Evolutionary conservation across 1,139 yeast species (phyloP).

Genomic region (Blastobotrys persicus): DNA sequence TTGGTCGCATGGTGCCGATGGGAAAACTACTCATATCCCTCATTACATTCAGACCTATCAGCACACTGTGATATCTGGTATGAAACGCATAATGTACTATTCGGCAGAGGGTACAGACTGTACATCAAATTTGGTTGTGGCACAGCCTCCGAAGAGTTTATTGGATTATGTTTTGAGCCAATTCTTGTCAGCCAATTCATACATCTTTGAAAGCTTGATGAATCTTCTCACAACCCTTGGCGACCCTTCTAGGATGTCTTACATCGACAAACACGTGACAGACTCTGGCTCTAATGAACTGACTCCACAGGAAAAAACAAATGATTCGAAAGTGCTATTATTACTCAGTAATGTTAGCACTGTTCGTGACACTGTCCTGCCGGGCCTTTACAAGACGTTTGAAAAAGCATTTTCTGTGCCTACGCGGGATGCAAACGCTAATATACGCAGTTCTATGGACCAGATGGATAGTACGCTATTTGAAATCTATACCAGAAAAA

Average conservation of each 20-base stretch:
- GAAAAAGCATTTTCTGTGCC: slow-evolving; percentile 49
- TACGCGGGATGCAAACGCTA: slow-evolving; percentile 41
- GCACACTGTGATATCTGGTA: slow-evolving; percentile 32
- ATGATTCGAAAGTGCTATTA: slow-evolving; percentile 40
- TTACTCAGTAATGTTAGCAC: slow-evolving; percentile 54
- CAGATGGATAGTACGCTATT: slow-evolving; percentile 53
- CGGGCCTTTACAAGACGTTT: slow-evolving; percentile 47
- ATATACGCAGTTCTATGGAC: slow-evolving; percentile 45
- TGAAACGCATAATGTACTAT: slow-evolving; percentile 30
- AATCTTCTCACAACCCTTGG: slow-evolving; percentile 19
- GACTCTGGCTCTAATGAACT: slow-evolving; percentile 22
- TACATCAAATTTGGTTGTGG: slow-evolving; percentile 36
- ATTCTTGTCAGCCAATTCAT: slow-evolving; percentile 37
- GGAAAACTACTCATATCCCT: slow-evolving; percentile 31
- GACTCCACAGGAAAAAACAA: slow-evolving; percentile 34
- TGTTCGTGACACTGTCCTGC: slow-evolving; percentile 46
- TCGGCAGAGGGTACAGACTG: slow-evolving; percentile 17
- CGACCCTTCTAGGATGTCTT: slow-evolving; percentile 16
- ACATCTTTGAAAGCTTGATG: slow-evolving; percentile 23
- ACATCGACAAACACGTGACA: slow-evolving; percentile 14
- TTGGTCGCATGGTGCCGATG: slow-evolving; percentile 30
- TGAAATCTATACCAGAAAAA: slow-evolving; percentile 49
- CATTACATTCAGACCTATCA: slow-evolving; percentile 33
- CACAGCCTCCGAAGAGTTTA: slow-evolving; percentile 49
- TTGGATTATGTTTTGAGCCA: slow-evolving; percentile 44